A percentile compares a stretch with the other conserved stretches of the same genome.
Evolutionary conservation across 805 yeast genomes (phyloP).

Genomic region (Diddensiella transvaalensis): DNA sequence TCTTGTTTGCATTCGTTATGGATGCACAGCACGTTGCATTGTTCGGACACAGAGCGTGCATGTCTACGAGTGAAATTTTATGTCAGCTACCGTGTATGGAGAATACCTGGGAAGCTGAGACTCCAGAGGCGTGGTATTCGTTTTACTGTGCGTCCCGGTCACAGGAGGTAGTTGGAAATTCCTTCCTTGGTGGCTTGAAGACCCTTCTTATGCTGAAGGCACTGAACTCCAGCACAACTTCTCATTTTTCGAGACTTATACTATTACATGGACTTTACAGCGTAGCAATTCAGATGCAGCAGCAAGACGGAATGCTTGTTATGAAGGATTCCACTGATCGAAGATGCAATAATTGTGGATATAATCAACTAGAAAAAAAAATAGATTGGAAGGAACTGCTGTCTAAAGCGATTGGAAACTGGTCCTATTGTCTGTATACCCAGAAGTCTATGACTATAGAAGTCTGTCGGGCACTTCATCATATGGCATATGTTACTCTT

Average conservation of each 20-base stretch:
- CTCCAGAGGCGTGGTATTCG: slow-evolving; percentile 15
- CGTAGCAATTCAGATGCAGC: slow-evolving; percentile 26
- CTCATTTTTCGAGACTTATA: slow-evolving; percentile 24
- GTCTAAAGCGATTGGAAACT: slow-evolving; percentile 27
- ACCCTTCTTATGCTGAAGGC: slow-evolving; percentile 23
- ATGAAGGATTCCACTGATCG: slow-evolving; percentile 18
- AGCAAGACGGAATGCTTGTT: slow-evolving; percentile 24
- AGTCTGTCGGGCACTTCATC: slow-evolving; percentile 26
- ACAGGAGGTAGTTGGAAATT: slow-evolving; percentile 7
- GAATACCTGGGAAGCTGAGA: slow-evolving; percentile 23
- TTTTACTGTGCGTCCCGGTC: slow-evolving; percentile 5
- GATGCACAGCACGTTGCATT: slow-evolving; percentile 31
- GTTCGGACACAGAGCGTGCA: slow-evolving; percentile 25
- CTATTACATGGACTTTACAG: slow-evolving; percentile 28
- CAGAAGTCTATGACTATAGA: slow-evolving; percentile 25
- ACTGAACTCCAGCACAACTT: slow-evolving; percentile 21
- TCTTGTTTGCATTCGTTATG: slow-evolving; percentile 28
- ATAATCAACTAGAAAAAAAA: slow-evolving; percentile 6
- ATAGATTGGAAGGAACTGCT: slow-evolving; percentile 24
- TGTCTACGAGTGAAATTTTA: slow-evolving; percentile 29
- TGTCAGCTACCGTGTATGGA: slow-evolving; percentile 27
- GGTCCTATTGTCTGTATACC: slow-evolving; percentile 28
- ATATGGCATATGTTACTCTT: slow-evolving; percentile 25
- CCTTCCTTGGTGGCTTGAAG: slow-evolving; percentile 24
- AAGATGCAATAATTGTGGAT: slow-evolving; percentile 14